A percentile compares a stretch with the other conserved stretches of the same genome.
phyloP scores from a whole-genome alignment of 352 stramenopile species.

The Peronosclerospora sorghi region DNA sequence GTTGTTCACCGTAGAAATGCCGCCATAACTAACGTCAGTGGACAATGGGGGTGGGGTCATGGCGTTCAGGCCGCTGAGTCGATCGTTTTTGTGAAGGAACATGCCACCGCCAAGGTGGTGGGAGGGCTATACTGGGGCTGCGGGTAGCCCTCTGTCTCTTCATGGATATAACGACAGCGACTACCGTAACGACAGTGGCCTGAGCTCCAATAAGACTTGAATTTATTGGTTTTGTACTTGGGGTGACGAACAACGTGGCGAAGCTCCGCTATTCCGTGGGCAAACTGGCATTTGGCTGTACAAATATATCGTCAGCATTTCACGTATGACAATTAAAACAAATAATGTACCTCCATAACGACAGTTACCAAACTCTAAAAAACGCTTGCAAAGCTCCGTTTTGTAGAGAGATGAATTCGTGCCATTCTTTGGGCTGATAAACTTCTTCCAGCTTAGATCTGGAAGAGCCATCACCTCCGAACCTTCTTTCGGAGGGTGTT shows the following conservation, averaged over 20 bases:
- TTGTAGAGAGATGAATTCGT: slow-evolving; percentile 84
- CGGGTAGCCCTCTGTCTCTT: slow-evolving; percentile 54
- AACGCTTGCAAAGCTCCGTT: slow-evolving; percentile 82
- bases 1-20: slow-evolving; percentile 26
- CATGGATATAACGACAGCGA: slow-evolving; percentile 84
- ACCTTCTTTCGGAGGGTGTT: too few species aligned
- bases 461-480: too few species aligned
- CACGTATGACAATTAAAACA: background rate
- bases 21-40: slow-evolving; percentile 21
- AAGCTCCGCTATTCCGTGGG: slow-evolving; percentile 66
- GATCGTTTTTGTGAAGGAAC: slow-evolving; percentile 54
- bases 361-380: slow-evolving; percentile 79
- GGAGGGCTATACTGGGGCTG: slow-evolving; percentile 42
- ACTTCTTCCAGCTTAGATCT: too few species aligned
- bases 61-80: slow-evolving; percentile 14
- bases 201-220: slow-evolving; percentile 86
- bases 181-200: slow-evolving; percentile 80
- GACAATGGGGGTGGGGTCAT: slow-evolving; percentile 22
- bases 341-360: slow-evolving; percentile 59
- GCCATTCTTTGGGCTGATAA: slow-evolving; percentile 61
- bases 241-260: slow-evolving; percentile 79
- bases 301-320: background rate
- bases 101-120: slow-evolving; percentile 24
- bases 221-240: slow-evolving; percentile 89
- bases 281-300: slow-evolving; percentile 81